Conservation (phyloP, 1,139 yeast species). For the Taphrina sp. region DNA sequence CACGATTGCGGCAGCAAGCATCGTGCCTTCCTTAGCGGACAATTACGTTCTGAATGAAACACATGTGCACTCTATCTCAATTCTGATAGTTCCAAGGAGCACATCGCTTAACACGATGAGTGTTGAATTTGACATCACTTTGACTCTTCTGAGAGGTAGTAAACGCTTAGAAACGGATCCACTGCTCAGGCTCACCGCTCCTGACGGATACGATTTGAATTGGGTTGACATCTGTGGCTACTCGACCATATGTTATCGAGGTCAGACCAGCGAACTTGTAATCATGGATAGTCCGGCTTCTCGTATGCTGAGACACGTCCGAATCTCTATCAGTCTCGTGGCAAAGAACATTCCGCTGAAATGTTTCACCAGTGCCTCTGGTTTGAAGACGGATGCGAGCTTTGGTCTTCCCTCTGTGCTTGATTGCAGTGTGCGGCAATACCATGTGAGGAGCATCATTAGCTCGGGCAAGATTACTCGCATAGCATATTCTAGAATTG, state of each 20-base stretch:
- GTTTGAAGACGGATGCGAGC: too few relatives aligned
- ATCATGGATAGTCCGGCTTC: neutral
- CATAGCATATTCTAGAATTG: too few relatives aligned
- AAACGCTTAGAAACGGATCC: neutral
- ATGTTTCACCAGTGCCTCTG: too few relatives aligned
- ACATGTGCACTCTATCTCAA: neutral
- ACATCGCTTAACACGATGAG: neutral
- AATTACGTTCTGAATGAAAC: neutral
- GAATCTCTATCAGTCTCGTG: too few relatives aligned
- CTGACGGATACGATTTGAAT: neutral
- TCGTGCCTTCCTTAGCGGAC: neutral
- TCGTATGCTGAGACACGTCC: neutral
- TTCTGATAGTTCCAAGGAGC: neutral
- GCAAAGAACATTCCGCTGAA: too few relatives aligned
- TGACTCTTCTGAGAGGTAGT: neutral
- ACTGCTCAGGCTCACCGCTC: neutral
- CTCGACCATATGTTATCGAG: neutral
- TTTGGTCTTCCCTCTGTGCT: too few relatives aligned
- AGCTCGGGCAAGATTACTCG: too few relatives aligned
- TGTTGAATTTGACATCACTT: neutral
- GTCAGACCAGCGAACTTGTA: neutral
- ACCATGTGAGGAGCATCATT: too few relatives aligned
- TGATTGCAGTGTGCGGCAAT: too few relatives aligned
- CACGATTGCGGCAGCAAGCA: neutral
- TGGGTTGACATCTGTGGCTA: neutral